Evolutionary conservation across 2,329 filamentous ascomycete species (phyloP), one percentile per base, ranked within the genome.

Genomic region (Fusarium newnesense): DNA sequence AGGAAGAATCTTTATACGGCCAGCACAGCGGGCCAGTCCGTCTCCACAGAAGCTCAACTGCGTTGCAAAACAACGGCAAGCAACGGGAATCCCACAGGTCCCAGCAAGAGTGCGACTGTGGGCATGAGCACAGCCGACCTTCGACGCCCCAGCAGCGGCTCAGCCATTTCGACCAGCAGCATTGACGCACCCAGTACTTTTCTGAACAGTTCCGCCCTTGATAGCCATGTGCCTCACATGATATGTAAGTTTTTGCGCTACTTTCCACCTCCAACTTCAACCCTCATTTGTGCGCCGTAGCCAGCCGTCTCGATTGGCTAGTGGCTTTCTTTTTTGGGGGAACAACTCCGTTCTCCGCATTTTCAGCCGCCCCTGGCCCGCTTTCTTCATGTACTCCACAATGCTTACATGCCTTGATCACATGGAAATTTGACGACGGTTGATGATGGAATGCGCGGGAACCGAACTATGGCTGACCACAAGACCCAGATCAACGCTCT

Each of bases 171-270:
- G 46, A 77, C 79, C 57, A 78, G 77, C 70, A 80, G 79, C 69
- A 74, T 77, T 54, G 75, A 81, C 53, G 77, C 77, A 16, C 73
- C 71, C 37, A 70, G 72, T 46, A 66, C 71, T 43, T 78, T 77
- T 47, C 72, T 79, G 37, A 74, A 74, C 70, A 78, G 75, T 70
- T 75, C 76, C 40, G 76, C 70, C 53, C 72, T 81, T 52, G 84
- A 87, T 46, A 81, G 81, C 77, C 86, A 87, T 73, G 81, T 85
- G 64, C 83, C 85, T 73, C 84, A 86, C 78, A 81, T 85, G 76
- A 81, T 86, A 73, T 85, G 86, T 87, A 84, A 84, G 85, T 84
- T 66, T 73, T 67, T 67, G 37, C 26, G 36, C 36, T 67, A 52
- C 39, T 60, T 44, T 57, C 34, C 64, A 61, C 57, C 63, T 39